Evolutionary conservation across 1,139 yeast genomes (phyloP).

Genomic region (Saccharomyces hybrid): DNA sequence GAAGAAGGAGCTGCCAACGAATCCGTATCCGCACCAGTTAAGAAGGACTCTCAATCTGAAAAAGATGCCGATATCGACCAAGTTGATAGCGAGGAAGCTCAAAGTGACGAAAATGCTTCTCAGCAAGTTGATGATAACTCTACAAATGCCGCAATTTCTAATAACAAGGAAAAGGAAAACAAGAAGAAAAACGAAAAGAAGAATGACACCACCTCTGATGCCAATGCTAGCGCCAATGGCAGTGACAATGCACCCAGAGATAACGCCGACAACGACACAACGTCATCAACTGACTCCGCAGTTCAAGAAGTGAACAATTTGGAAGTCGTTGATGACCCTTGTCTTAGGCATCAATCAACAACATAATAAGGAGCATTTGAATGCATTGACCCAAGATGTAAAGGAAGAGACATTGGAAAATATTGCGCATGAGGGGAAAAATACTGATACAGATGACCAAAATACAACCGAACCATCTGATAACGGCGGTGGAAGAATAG

Average conservation of each 20-base stretch:
- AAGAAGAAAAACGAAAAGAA: too few species aligned
- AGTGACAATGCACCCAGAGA: not conserved
- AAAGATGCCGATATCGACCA: conserved; percentile 3
- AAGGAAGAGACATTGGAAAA: conserved; percentile 21
- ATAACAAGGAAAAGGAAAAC: conserved; percentile 12
- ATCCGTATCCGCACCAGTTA: conserved; percentile 3
- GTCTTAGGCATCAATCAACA: conserved; percentile 29
- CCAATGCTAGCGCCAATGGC: not conserved
- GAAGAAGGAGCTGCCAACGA: conserved; percentile 8
- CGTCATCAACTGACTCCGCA: not conserved
- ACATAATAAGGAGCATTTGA: conserved; percentile 15
- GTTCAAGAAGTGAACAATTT: conserved; percentile 1
- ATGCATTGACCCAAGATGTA: conserved; percentile 21
- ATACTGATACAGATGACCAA: conserved; percentile 4
- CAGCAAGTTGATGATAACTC: not conserved
- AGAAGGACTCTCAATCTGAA: conserved; percentile 3
- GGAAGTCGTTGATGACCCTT: conserved; percentile 17
- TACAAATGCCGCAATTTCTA: conserved; percentile 1
- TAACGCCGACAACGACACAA: not conserved
- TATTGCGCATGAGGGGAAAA: conserved; percentile 18
- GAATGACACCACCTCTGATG: conserved; percentile 8
- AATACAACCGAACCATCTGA: conserved; percentile 2
- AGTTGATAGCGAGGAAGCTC: conserved; percentile 1
- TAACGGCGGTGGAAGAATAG: conserved; percentile 41
- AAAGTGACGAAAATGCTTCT: not conserved